These are phyloP conservation scores for Paecilomyces formosus DNA, from an alignment of 2,329 filamentous ascomycete genomes.

Conservation along the genomic window DNA sequence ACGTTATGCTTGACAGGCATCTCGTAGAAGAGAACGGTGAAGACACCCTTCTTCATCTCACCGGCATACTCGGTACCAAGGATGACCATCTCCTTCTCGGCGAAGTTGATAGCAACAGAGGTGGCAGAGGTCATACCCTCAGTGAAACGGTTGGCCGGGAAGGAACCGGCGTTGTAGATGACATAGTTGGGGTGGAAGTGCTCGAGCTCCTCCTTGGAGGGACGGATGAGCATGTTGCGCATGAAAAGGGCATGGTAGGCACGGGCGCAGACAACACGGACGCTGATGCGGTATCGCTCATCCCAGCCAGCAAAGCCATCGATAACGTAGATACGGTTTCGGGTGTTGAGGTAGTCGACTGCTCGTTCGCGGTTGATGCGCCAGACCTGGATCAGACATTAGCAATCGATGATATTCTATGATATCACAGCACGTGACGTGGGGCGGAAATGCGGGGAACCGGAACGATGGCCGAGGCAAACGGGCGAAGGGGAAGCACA, in stretches of 20 bases:
- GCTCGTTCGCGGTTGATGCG: slow-evolving; percentile 98
- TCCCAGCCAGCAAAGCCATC: slow-evolving; percentile 98
- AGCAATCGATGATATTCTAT: slow-evolving; percentile 21
- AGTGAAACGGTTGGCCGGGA: slow-evolving; percentile 97
- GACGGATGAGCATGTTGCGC: slow-evolving; percentile 99
- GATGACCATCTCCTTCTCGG: slow-evolving; percentile 99
- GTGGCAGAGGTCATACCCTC: slow-evolving; percentile 98
- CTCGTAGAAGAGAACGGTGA: slow-evolving; percentile 99
- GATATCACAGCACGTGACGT: slow-evolving; percentile 24
- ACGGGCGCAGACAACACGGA: slow-evolving; percentile 95
- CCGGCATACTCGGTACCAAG: slow-evolving; percentile 97
- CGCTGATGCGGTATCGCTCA: slow-evolving; percentile 93
- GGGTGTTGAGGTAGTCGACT: slow-evolving; percentile 97
- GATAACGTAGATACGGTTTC: slow-evolving; percentile 96
- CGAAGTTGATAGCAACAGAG: slow-evolving; percentile 97
- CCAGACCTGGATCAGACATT: slow-evolving; percentile 65
- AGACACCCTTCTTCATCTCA: slow-evolving; percentile 97
- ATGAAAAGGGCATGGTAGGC: slow-evolving; percentile 99
- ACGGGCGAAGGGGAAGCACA: neutral
- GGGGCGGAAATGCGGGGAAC: slow-evolving; percentile 11
- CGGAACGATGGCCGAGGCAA: neutral
- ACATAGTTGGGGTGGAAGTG: slow-evolving; percentile 99
- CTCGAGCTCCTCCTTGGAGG: slow-evolving; percentile 81
- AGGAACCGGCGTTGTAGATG: slow-evolving; percentile 98
- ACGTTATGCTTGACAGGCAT: slow-evolving; percentile 99